Evolutionary conservation across 352 stramenopile species (phyloP).

Genomic region (Globisporangium echinulatum): DNA sequence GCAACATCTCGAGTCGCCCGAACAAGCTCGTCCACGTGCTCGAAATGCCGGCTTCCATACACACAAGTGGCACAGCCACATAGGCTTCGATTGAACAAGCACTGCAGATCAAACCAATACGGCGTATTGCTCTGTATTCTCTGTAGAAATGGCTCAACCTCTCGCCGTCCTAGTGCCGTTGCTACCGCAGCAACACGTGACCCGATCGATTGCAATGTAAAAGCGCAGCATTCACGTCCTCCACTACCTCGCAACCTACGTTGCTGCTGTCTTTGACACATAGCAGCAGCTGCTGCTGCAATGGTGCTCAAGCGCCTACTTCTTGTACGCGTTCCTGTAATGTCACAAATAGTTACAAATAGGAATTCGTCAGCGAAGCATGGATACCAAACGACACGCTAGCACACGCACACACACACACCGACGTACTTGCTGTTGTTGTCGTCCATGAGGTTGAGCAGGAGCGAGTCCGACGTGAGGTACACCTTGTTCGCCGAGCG

Average conservation of each 20-base stretch:
- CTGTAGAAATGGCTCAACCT: neutral
- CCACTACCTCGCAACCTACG: neutral
- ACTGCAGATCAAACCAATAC: neutral
- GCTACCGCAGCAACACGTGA: no score
- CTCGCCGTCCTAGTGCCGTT: neutral
- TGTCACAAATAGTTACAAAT: neutral
- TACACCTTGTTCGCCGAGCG: conserved; percentile 97
- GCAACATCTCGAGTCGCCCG: neutral
- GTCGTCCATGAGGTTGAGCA: conserved; percentile 94
- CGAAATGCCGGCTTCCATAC: no score
- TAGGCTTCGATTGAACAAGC: no score
- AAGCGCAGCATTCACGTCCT: no score
- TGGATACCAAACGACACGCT: neutral
- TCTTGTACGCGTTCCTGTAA: neutral
- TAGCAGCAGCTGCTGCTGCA: neutral
- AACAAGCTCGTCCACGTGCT: neutral
- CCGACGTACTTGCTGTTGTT: conserved; percentile 39
- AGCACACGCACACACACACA: neutral
- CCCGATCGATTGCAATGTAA: no score
- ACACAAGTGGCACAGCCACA: no score
- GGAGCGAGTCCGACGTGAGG: conserved; percentile 95
- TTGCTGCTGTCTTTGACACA: neutral
- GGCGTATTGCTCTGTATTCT: neutral
- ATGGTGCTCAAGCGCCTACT: neutral
- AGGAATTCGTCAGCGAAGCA: neutral